Conservation (phyloP, 768 basidiomycete species). For the Paxillus rubicundulus region DNA sequence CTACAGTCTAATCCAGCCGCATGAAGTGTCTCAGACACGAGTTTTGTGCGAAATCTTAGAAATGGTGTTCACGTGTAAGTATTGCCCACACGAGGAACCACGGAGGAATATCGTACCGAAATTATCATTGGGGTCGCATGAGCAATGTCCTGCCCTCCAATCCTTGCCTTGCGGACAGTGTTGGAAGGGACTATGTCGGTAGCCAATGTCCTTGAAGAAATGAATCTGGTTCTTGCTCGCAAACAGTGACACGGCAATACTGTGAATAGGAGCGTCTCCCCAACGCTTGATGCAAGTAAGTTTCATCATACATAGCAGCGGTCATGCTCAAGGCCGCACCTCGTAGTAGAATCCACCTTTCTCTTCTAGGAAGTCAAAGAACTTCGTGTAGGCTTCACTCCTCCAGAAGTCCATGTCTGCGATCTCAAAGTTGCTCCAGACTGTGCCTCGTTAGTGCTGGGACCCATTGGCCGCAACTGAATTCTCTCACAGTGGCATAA, state of each 20-base stretch:
- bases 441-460: constrained; percentile 35
- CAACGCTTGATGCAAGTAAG: constrained; percentile 53
- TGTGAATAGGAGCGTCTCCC: constrained; percentile 94
- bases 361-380: constrained; percentile 78
- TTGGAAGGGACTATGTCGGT: constrained; percentile 92
- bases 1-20: constrained; percentile 21
- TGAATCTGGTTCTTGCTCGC: constrained; percentile 87
- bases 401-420: constrained; percentile 83
- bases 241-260: constrained; percentile 87
- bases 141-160: constrained; percentile 79
- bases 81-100: neutral
- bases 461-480: neutral
- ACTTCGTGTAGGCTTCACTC: constrained; percentile 75
- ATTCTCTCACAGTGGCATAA: constrained; percentile 54
- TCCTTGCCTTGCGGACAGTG: constrained; percentile 81
- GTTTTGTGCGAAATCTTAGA: constrained; percentile 25
- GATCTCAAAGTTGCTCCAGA: constrained; percentile 96
- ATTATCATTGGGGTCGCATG: constrained; percentile 73
- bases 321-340: constrained; percentile 32
- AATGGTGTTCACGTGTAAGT: neutral
- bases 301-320: neutral
- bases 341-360: constrained; percentile 90
- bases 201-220: constrained; percentile 94
- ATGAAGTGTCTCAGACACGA: constrained; percentile 30
- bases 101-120: constrained; percentile 51